Base-by-base conservation (phyloP, 805 yeast species). In the Myxozyma neotropica region DNA sequence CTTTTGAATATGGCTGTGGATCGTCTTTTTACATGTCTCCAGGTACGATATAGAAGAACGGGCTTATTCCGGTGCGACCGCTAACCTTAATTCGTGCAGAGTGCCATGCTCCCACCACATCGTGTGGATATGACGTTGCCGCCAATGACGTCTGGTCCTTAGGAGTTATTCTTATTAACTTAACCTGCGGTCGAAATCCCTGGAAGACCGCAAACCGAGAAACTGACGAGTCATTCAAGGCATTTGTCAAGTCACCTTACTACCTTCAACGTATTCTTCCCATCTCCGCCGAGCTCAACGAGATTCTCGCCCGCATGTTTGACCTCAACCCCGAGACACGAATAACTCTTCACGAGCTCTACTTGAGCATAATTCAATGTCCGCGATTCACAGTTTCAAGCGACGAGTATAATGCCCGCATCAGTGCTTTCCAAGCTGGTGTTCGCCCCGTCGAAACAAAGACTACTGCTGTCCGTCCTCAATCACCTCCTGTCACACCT, bases 1-100 rank as follows among this genome's bases (percentile, higher is more conserved):
- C 85, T 63, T 82, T 87, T 62, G 87, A 87, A 68, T 83, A 85
- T 21, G 90, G 96, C 65, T 82, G 95, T 57, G 97, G 97, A 0
- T 86, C 93, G 6, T 81, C 88, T 24, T 92, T 89, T 73, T 91
- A 91, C 75, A 91, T 92, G 97, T 88, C 96, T 0, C 97, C 97
- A 6, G 97, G 91, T 72, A 50, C 48, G 55, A 33, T 13, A 6
- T n/a, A n/a, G n/a, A n/a, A n/a, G n/a, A n/a, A n/a, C n/a, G n/a
- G 23, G 21, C 19, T 17, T 17, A 5, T 38, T 13, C 36, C 33
- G 19, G 17, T 35, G 38, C 15, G 19, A 39, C n/a, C 35, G 31
- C 13, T 19, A 29, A 15, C 8, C 47, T n/a, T 21, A 44, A 27
- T 8, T 33, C n/a, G 4, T 21, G 13, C 21, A 58, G 59, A 61